These are phyloP conservation scores for Herpetomonas samuelpessoai DNA, from an alignment of 208 protist species.

Conservation along the genomic window DNA sequence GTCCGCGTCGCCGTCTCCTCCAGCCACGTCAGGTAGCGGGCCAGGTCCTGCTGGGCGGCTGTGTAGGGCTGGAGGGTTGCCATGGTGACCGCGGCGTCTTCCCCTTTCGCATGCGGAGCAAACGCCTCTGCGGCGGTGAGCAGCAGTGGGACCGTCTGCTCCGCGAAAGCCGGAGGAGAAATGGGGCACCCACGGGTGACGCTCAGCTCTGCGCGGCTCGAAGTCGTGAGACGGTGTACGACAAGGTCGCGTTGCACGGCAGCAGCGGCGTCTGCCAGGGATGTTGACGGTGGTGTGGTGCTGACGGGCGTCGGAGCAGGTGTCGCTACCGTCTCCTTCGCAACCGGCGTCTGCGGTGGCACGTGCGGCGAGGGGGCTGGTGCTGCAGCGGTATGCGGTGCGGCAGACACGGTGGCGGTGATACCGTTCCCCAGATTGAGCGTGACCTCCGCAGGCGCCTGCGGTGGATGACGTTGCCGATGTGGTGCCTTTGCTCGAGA, in stretches of 20 bases:
- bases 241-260: not conserved
- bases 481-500: no score
- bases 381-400: no score
- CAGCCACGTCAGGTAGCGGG: slow-evolving; percentile 13
- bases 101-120: no score
- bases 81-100: not conserved
- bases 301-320: not conserved
- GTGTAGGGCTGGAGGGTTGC: not conserved
- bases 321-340: not conserved
- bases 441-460: no score
- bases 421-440: no score
- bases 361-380: no score
- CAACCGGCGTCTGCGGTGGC: no score
- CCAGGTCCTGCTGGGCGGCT: slow-evolving; percentile 3
- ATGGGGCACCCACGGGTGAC: no score
- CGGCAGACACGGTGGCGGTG: no score
- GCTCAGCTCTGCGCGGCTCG: no score
- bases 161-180: not conserved
- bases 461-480: no score
- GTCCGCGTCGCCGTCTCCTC: slow-evolving; percentile 7
- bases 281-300: not conserved
- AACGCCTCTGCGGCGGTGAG: not conserved
- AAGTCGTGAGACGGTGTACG: not conserved
- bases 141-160: not conserved
- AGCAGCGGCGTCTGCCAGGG: not conserved